These are phyloP conservation scores for Fusarium miscanthi DNA, from an alignment of 2,329 filamentous ascomycete species.

Conservation along the genomic window DNA sequence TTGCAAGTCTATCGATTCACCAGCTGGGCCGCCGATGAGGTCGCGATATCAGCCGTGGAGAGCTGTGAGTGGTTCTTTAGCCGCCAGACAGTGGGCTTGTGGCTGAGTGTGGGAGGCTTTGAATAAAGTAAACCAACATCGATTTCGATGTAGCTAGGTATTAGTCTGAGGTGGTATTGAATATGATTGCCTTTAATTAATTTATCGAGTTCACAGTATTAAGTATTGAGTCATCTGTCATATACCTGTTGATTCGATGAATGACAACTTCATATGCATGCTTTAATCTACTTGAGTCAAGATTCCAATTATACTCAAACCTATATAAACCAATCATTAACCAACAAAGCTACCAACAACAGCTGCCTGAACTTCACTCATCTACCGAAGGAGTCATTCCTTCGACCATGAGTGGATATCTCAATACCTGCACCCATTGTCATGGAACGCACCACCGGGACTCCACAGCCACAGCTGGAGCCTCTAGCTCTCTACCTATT, in stretches of 20 bases:
- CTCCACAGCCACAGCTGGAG: conserved; percentile 35
- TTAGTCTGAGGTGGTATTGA: neutral
- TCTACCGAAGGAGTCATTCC: conserved; percentile 23
- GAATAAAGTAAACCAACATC: conserved; percentile 32
- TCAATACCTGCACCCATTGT: conserved; percentile 4
- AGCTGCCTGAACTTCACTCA: conserved; percentile 9
- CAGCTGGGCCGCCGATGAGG: conserved; percentile 23
- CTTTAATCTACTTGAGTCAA: neutral
- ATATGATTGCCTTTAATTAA: neutral
- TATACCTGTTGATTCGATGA: neutral
- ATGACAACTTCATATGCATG: neutral
- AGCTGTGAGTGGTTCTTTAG: conserved; percentile 39
- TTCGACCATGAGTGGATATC: conserved; percentile 10
- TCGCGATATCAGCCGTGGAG: conserved; percentile 28
- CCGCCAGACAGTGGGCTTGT: conserved; percentile 35
- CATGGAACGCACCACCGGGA: conserved; percentile 6
- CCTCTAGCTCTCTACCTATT: conserved; percentile 9
- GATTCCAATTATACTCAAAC: neutral
- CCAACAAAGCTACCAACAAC: neutral
- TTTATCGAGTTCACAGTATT: neutral
- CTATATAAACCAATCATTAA: neutral
- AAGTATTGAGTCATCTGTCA: neutral
- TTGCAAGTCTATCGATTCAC: conserved; percentile 9
- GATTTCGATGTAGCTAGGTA: neutral
- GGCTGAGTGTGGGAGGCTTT: conserved; percentile 41